Evolutionary conservation across 164 flowering plant genomes (phyloP), one percentile per base, ranked within the genome.

Genomic region (Sextonia rubra): DNA sequence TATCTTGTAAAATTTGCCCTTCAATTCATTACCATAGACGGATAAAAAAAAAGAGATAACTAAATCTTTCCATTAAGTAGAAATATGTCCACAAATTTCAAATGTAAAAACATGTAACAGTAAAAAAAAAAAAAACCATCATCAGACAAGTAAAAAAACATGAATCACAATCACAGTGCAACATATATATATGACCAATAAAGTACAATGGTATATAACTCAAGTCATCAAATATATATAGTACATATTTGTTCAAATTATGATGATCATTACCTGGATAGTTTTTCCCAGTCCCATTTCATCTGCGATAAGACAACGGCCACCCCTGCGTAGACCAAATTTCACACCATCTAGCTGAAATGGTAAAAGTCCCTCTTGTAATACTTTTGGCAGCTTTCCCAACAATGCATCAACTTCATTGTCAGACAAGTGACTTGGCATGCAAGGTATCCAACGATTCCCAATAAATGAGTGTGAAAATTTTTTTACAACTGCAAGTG

Each of bases 281-380:
- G 99, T 95, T 78, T 95, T 95, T 25, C 99, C 99, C 7, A 95
- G 86, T 15, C 99, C 99, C 99, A 95, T 95, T 85, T 95, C 99
- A 85, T 95, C 99, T 6, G 98, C 99, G 80, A 95, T 89, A 60
- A 95, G 93, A 81, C 99, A 93, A 26, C 95, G 81, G 30, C 95
- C 98, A 80, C 99, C 99, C 78, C 99, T 87, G 67, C 75, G 81
- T 71, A 95, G 72, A 37, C 92, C 98, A 85, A 83, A 95, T 71
- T 82, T 88, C 14, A 95, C 76, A 55, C 99, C 99, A 61, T 95
- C 99, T 56, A 86, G 81, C 75, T 95, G 99, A 76, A 91, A 95
- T 52, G 99, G 98, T 48, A 89, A 77, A 14, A 95, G 90, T 22
- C 83, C 73, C 65, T 84, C 85, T 25, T 79, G 69, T 37, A 95